Evolutionary conservation across 2,329 filamentous ascomycete genomes (phyloP), one percentile per base, ranked within the genome.

Genomic region (Colletotrichum sublineola): DNA sequence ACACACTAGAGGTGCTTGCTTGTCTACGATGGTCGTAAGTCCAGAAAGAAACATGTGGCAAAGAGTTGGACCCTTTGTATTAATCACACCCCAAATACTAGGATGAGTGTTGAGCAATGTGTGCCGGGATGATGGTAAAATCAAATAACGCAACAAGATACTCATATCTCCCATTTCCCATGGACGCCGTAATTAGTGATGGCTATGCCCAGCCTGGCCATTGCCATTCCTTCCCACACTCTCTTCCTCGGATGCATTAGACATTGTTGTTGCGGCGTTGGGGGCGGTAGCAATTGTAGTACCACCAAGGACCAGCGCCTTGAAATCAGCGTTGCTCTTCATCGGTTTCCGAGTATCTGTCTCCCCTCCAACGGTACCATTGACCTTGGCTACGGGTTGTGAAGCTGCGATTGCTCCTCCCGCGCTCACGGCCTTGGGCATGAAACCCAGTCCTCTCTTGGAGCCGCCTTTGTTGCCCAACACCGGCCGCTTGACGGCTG

Each of bases 321-420:
- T 89, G 75, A 90, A 90, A 76, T 90, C 88, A 2, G 86, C 86
- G 78, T 90, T 90, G 76, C 83, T 89, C 81, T 87, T 89, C 75
- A 78, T 79, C 24, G 79, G 75, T 61, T 80, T 75, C 36, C 57
- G 48, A 29, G 42, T 33, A 31, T 74, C 64, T 14, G 77, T 76
- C 44, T 74, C 76, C 15, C 75, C 76, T 63, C 69, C 73, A 57
- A 71, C 68, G 42, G 75, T 71, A 31, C 79, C 79, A 57, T 82
- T 78, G 44, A 73, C 65, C 77, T 78, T 77, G 14, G 29, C 61
- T 62, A 52, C 74, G 57, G 63, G 64, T 46, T 69, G 69, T 12
- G 69, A 24, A 38, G 31, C 55, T 14, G 42, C 55, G 7, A 20
- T 24, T 29, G 24, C n/a, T 24, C 20, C 36, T 57, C 75, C 73